Evolutionary conservation across 495 filamentous ascomycete species (phyloP).

Genomic region (Massariosphaeria phaeospora): DNA sequence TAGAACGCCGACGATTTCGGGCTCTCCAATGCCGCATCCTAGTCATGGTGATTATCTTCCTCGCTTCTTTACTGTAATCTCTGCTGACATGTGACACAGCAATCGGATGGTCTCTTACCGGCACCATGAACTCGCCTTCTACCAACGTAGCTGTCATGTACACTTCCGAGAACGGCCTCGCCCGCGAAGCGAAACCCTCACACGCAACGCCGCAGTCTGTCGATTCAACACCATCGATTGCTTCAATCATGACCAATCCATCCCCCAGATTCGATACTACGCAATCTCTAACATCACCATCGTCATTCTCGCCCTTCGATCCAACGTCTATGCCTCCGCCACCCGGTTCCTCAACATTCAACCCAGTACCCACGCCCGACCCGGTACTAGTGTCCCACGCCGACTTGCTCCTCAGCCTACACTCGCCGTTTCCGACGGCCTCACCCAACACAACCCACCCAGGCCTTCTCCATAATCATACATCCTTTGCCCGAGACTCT

Average conservation of each 20-base stretch:
- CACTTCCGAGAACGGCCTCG: slow-evolving; percentile 44
- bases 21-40: slow-evolving; percentile 47
- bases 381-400: slow-evolving; percentile 32
- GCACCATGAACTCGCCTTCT: slow-evolving; percentile 75
- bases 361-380: slow-evolving; percentile 20
- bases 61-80: slow-evolving; percentile 13
- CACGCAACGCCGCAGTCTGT: slow-evolving; percentile 5
- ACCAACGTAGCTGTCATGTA: slow-evolving; percentile 71
- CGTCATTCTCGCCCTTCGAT: slow-evolving; percentile 17
- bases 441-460: slow-evolving; percentile 2
- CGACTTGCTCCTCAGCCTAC: slow-evolving; percentile 34
- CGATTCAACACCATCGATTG: slow-evolving; percentile 17
- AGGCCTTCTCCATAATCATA: slow-evolving; percentile 1
- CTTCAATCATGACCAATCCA: slow-evolving; percentile 15
- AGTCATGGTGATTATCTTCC: slow-evolving; percentile 53
- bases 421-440: slow-evolving; percentile 27
- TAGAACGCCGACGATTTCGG: slow-evolving; percentile 25
- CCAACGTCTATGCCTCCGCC: slow-evolving; percentile 24
- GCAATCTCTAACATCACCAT: slow-evolving; percentile 7
- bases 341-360: slow-evolving; percentile 10
- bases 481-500: slow-evolving; percentile 2
- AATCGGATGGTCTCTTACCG: slow-evolving; percentile 73
- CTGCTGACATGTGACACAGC: slow-evolving; percentile 47
- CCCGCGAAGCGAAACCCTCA: slow-evolving; percentile 32
- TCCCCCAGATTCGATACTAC: slow-evolving; percentile 18